Percentiles rank a stretch among this genome's conserved stretches.
Conservation (phyloP, 2,329 filamentous ascomycete species). For the Aspergillus bombycis region DNA sequence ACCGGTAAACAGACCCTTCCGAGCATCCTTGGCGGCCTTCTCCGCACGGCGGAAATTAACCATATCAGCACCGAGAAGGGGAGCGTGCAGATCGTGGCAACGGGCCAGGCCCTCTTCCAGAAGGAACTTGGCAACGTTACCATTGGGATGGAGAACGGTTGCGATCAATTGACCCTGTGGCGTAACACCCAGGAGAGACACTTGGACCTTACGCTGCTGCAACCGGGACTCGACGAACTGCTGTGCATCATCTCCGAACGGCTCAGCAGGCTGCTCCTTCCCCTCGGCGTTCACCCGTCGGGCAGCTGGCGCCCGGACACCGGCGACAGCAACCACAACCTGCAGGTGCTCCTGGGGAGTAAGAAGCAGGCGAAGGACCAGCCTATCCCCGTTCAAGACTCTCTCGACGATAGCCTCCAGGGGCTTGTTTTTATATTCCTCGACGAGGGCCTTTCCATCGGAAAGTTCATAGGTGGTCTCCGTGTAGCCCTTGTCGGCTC, state of each 20-base stretch:
- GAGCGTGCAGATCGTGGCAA: conserved; percentile 95
- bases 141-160: conserved; percentile 81
- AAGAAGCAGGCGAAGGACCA: conserved; percentile 80
- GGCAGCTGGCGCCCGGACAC: conserved; percentile 86
- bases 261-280: conserved; percentile 81
- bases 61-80: conserved; percentile 88
- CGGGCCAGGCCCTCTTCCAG: conserved; percentile 86
- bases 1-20: conserved; percentile 79
- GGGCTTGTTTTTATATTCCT: conserved; percentile 81
- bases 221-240: conserved; percentile 84
- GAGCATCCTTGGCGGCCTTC: conserved; percentile 76
- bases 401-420: conserved; percentile 88
- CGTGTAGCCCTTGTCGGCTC: conserved; percentile 64
- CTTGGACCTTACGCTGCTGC: conserved; percentile 81
- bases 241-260: conserved; percentile 85
- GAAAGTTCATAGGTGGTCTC: conserved; percentile 80
- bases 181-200: conserved; percentile 82
- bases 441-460: conserved; percentile 73
- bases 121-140: conserved; percentile 90
- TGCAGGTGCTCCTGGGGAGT: conserved; percentile 84
- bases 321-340: conserved; percentile 85
- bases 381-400: conserved; percentile 86
- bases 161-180: conserved; percentile 92
- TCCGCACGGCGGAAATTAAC: conserved; percentile 81
- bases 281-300: conserved; percentile 81